Evolutionary conservation across 176 grass and related monocot species (phyloP), one percentile per base, ranked within the genome.

Genomic region (Secale cereale): DNA sequence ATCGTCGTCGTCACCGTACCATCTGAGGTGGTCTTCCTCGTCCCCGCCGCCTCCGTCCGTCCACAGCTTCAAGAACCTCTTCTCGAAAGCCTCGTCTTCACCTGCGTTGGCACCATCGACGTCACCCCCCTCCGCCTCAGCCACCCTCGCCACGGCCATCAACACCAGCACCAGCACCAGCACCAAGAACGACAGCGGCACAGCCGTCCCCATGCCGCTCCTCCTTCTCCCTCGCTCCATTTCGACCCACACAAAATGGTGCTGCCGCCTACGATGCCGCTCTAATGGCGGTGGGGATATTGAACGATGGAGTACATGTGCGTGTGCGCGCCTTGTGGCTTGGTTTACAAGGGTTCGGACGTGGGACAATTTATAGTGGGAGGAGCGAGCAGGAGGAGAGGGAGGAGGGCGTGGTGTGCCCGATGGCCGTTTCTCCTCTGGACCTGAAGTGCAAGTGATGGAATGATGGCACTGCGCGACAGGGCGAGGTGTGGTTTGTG

Each of bases 361-460:
- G 15, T 90, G 85, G 23, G 32, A 65, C 20, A 77, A 87, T 82
- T 83, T 87, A 75, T 59, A 87, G 73, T 30, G 50, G 63, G 41
- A 68, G 70, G 22, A 7, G 22, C 81, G 5, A 33, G 77, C 68
- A 63, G 48, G 48, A 8, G 7, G 50, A 27, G n/a, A 19, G 25
- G 4, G 25, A 19, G 14, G 14, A 64, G 73, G 73, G 82, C 74
- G 59, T 35, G 37, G 66, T 61, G 87, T 69, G 28, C 33, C 26
- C 15, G 60, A 54, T n/a, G 33, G 1, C 41, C 25, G 23, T 33
- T 48, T 33, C 17, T 33, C 19, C 50, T 31, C 1, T 31, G 64
- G 76, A 83, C 89, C 91, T 97, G 85, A 72, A 97, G 91, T 97
- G 83, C 61, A 97, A 94, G 89, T 78, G 87, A n/a, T n/a, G n/a